Evolutionary conservation across 2,329 filamentous ascomycete genomes (phyloP), one percentile per base, ranked within the genome.

Genomic region (Fusarium acutatum): DNA sequence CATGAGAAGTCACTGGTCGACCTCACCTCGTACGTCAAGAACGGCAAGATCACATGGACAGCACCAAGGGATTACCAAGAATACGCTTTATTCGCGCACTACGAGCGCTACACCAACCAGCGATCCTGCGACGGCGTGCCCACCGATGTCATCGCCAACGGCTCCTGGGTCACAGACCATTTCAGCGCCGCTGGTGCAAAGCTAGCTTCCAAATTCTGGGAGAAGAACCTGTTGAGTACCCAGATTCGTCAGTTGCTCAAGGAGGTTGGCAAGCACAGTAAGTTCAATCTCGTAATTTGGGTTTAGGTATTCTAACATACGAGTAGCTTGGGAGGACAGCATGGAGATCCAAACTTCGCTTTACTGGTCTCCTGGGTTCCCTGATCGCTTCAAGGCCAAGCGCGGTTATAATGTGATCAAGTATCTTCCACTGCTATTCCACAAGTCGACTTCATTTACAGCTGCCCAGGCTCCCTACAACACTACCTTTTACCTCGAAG

Each of bases 271-370:
- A 30, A 47, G 20, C 44, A 47, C 3, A 47, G 44, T 30, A 6
- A 12, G 44, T 22, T 28, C 26, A 28, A 11, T 6, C 1, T 8
- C 24, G 4, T 14, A 1, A 28, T 2, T 46, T 28, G 7, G 1
- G 0, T 18, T 6, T 28, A 6, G 1, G 0, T 18, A 6, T 46
- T 22, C 26, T 28, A 7, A 28, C 13, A 7, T 5, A 7, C 0
- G 20, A 8, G 3, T 12, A 47, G 44, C 44, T 17, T 47, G 44
- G 44, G 44, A 47, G 4, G 44, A 47, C 10, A 47, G 44, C 1
- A 30, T 47, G 44, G 26, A 47, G 4, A 47, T 47, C 4, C 44
- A 47, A 8, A 26, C 44, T 17, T 47, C 44, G 8, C 44, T 47
- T n/a, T 30, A 47, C 1, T 47, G 44, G 44, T 47, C 44, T 30